Base-by-base conservation (phyloP, 2,329 filamentous ascomycete species). In the Fusarium newnesense region DNA sequence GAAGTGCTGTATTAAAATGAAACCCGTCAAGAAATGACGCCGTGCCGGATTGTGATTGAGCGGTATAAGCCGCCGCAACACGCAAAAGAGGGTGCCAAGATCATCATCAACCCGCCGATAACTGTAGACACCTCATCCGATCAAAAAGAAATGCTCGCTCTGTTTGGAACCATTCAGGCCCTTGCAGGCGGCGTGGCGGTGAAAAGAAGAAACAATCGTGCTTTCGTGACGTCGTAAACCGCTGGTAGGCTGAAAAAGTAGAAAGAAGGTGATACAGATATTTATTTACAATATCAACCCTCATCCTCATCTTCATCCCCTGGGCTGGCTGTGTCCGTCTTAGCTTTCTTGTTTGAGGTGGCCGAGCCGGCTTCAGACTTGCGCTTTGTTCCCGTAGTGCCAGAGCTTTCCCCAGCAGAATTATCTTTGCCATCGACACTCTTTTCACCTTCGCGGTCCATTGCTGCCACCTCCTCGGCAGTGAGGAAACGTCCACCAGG, bases 401-500 rank as follows among this genome's bases (percentile, higher is more conserved):
- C 75, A 43, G 76, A 67, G 52, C 74, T 79, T 39, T 74, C 72
- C 7, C 75, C 67, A 9, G 74, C 71, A 36, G 62, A 58, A 57
- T 79, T 80, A 5, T 80, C 81, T 21, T 84, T 83, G 54, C 73
- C 77, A 15, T 79, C 77, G 7, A 73, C 80, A 58, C 83, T 85
- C 77, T 89, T 89, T 53, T 88, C 88, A 52, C 73, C 77, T 21
- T 87, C 88, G 76, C 90, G 90, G 79, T 97, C 95, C 86, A 97
- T 95, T 57, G 93, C 92, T 10, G 95, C 94, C 8, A 98, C 95
- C 81, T 99, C 96, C 64, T 98, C 96, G 3, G 96, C 96, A 0
- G 96, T 99, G 81, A 99, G 85, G 87, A 99, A 99, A 30, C 96
- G 92, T 28, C 96, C 96, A 60, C 96, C 96, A 2, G 96, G 96